A percentile compares a stretch with the other conserved stretches of the same genome.
These are phyloP conservation scores for Hypoxylon sp. DNA, from an alignment of 2,329 filamentous ascomycete species.

Conservation along the genomic window DNA sequence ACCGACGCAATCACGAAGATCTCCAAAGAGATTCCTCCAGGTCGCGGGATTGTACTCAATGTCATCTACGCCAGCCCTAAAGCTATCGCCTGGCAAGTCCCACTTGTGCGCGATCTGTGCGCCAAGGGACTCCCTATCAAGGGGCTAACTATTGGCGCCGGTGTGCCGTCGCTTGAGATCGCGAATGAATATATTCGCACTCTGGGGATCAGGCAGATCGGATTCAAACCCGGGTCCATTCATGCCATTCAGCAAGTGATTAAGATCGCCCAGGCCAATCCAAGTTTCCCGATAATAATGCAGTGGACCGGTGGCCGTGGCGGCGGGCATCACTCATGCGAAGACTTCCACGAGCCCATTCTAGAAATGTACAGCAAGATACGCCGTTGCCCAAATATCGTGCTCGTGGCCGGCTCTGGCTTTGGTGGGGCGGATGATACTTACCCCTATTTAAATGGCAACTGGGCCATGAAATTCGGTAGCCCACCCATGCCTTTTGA, in stretches of 20 bases:
- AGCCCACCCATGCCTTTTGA: slow-evolving; percentile 64
- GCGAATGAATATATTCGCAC: slow-evolving; percentile 62
- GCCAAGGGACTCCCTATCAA: slow-evolving; percentile 63
- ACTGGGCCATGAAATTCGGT: slow-evolving; percentile 60
- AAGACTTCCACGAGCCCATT: slow-evolving; percentile 65
- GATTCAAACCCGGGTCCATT: slow-evolving; percentile 63
- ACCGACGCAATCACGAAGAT: slow-evolving; percentile 62
- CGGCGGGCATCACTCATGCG: slow-evolving; percentile 65
- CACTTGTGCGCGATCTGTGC: slow-evolving; percentile 63
- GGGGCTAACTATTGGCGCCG: slow-evolving; percentile 63
- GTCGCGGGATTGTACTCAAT: slow-evolving; percentile 67
- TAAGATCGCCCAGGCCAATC: slow-evolving; percentile 63
- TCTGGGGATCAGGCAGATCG: slow-evolving; percentile 63
- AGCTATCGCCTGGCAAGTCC: slow-evolving; percentile 67
- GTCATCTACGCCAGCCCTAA: slow-evolving; percentile 68
- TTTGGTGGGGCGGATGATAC: slow-evolving; percentile 64
- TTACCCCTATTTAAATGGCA: slow-evolving; percentile 62
- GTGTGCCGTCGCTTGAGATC: slow-evolving; percentile 63
- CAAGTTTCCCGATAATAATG: slow-evolving; percentile 61
- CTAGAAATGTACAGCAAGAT: slow-evolving; percentile 62
- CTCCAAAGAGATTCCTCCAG: slow-evolving; percentile 60
- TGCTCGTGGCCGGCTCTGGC: slow-evolving; percentile 63
- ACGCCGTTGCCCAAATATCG: slow-evolving; percentile 61
- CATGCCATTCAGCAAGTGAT: slow-evolving; percentile 62
- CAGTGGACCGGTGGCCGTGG: slow-evolving; percentile 66